Evolutionary conservation across 805 yeast species (phyloP), one percentile per base, ranked within the genome.

Genomic region (Babjeviella inositovora): DNA sequence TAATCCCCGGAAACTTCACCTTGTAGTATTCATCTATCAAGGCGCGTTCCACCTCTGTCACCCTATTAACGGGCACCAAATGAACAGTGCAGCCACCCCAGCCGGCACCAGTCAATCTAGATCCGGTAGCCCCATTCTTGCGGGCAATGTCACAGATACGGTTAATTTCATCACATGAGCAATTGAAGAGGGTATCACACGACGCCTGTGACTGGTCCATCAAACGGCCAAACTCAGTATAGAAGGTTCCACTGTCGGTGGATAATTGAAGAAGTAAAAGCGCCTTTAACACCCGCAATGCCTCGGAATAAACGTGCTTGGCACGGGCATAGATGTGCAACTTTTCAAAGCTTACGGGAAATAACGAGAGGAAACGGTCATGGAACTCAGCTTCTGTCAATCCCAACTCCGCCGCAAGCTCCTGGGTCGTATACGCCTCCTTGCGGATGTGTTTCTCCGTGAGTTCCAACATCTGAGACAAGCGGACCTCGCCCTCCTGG

Each of bases 81-180:
- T 72, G 79, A n/a, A 74, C 75, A 0, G 75, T 56, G 15, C 72
- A 66, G 5, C 84, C 84, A 16, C 84, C 84, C 60, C 70, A 74
- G 4, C 85, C 85, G 11, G 85, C 84, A 14, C 84, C 85, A 7
- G 84, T 73, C n/a, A 70, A 57, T 25, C 85, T 54, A 2, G 79
- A 66, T 10, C 84, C 84, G 28, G 45, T 53, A 1, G 79, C 53
- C 4, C 82, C 84, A 29, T 61, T 54, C 2, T 32, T 38, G 19
- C 50, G 39, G 3, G 79, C 81, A 24, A 74, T 58, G 6, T 37
- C 25, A 35, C 75, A 66, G 18, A 74, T 41, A 8, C 45, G 41
- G 26, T 72, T 65, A 26, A 70, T 57, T 29, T 62, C 71, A 1
- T 53, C 54, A 31, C 64, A 62, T 4, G 79, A 68, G 25, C 74